Conservation (phyloP, 805 yeast genomes). For the Grigorovia humatica region DNA sequence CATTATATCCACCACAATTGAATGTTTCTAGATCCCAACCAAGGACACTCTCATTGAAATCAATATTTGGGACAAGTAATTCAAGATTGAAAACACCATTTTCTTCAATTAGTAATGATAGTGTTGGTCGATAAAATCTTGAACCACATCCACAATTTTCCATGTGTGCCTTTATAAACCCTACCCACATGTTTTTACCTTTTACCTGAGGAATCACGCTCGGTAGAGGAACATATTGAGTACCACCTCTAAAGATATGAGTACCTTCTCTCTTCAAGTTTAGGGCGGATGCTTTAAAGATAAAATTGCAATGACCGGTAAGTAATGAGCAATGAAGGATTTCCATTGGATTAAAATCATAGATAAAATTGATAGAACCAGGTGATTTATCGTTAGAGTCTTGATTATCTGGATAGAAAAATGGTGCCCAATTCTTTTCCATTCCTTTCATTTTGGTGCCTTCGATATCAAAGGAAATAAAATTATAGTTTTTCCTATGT, state of each 20-base stretch:
- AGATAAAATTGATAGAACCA: conserved; percentile 10
- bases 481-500: conserved; percentile 3
- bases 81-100: no score
- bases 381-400: conserved; percentile 11
- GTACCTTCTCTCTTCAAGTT: not conserved
- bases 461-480: conserved; percentile 1
- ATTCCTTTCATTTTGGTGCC: not conserved
- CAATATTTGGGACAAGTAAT: no score
- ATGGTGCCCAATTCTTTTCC: conserved; percentile 10
- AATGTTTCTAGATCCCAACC: no score
- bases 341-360: conserved; percentile 1
- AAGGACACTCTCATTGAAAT: no score
- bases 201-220: conserved; percentile 8
- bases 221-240: conserved; percentile 16
- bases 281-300: conserved; percentile 8
- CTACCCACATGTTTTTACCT: conserved; percentile 15
- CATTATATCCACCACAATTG: no score
- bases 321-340: conserved; percentile 15
- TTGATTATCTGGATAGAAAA: conserved; percentile 6
- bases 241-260: conserved; percentile 8
- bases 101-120: conserved; percentile 6
- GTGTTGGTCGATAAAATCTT: conserved; percentile 12
- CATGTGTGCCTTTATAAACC: conserved; percentile 14
- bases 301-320: conserved; percentile 13
- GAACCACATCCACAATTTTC: conserved; percentile 13